These are phyloP conservation scores for Oldenlandia corymbosa DNA, from an alignment of 257 asterid species.

Conservation along the genomic window DNA sequence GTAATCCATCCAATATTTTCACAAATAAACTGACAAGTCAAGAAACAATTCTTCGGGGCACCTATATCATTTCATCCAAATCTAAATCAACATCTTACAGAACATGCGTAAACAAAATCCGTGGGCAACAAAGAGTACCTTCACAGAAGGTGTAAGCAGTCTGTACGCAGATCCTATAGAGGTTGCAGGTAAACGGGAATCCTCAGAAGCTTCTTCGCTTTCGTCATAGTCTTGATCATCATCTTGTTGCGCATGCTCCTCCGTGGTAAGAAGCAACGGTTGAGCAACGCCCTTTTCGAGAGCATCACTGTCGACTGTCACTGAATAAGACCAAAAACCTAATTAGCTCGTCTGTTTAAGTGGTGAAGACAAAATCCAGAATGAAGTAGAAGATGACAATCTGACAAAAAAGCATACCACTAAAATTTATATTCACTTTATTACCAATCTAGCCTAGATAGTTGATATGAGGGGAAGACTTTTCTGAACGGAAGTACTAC, in stretches of 20 bases:
- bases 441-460: background rate
- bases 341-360: background rate
- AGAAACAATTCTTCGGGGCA: background rate
- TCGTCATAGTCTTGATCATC: slow-evolving; percentile 73
- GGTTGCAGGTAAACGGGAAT: slow-evolving; percentile 75
- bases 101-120: slow-evolving; percentile 7
- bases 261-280: slow-evolving; percentile 58
- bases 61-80: background rate
- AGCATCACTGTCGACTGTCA: slow-evolving; percentile 45
- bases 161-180: slow-evolving; percentile 76
- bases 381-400: background rate
- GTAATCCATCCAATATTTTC: background rate
- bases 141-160: slow-evolving; percentile 89
- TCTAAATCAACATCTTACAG: background rate
- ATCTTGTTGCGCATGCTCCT: slow-evolving; percentile 47
- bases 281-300: slow-evolving; percentile 79
- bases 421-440: background rate
- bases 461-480: background rate
- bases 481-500: too few relatives aligned
- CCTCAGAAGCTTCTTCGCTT: slow-evolving; percentile 84
- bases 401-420: background rate
- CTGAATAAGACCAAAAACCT: slow-evolving; percentile 17
- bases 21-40: background rate
- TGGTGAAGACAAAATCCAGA: background rate
- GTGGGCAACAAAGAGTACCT: slow-evolving; percentile 43